Evolutionary conservation across 257 asterid species (phyloP), one percentile per base, ranked within the genome.

Genomic region (Lycium ferocissimum): DNA sequence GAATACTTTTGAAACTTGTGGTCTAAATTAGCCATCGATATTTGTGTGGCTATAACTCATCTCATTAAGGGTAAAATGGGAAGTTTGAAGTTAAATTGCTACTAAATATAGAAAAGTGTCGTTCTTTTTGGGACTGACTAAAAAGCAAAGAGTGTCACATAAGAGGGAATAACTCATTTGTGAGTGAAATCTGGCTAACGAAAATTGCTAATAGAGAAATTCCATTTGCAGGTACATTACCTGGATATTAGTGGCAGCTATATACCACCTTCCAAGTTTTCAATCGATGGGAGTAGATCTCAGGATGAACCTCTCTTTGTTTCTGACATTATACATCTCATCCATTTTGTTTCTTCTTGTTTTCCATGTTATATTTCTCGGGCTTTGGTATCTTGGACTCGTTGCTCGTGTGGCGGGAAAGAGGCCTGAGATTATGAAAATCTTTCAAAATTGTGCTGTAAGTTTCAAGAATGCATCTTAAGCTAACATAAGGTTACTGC

Each of bases 181-280:
- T 26, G 33, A 26, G 33, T 26, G 33, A 26, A 26, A 26, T 26
- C 33, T 26, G 33, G 33, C 33, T 26, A 26, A 0, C 33, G 33
- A 26, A 26, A 26, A 26, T 26, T 26, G 33, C 33, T 26, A 26
- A 26, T 26, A 1, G 33, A 26, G 33, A 26, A 26, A 26, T 26
- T 26, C 22, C 6, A 79, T 80, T 86, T 87, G 85, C 93, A 94
- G 99, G 98, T 96, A 96, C 87, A 95, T 94, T 87, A 94, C 89
- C 54, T 97, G 99, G 99, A 90, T 97, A 85, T 88, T 94, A 85
- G 91, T 97, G 85, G 99, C 99, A 85, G 98, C 99, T 79, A 85
- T 95, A 43, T 97, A 97, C 91, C 99, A 97, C 90, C 98, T 97
- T 86, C 99, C 98, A 76, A 95, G 98, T 93, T 97, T 97, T 92